phyloP scores from a whole-genome alignment of 805 yeast species.

The Ogataea trehalophila region DNA sequence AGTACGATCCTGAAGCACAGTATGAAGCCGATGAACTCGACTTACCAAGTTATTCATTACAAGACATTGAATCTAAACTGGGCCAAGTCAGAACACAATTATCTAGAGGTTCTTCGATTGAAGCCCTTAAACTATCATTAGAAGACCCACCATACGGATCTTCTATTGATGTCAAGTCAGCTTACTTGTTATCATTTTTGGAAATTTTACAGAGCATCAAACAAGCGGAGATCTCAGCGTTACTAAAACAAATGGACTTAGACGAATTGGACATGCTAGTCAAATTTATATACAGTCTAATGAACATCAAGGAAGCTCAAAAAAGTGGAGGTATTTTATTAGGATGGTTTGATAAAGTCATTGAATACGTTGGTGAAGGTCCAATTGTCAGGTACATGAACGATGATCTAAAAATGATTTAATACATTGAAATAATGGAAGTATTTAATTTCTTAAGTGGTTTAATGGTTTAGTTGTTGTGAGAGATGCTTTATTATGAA shows the following conservation, averaged over 20 bases:
- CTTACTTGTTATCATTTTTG: conserved; percentile 52
- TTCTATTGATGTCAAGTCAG: conserved; percentile 48
- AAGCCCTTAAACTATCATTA: conserved; percentile 62
- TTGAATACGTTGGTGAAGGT: conserved; percentile 81
- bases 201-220: conserved; percentile 67
- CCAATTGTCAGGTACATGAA: conserved; percentile 81
- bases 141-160: conserved; percentile 82
- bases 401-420: conserved; percentile 40
- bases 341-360: conserved; percentile 89
- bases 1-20: conserved; percentile 75
- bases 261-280: conserved; percentile 74
- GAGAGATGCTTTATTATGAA: too few relatives aligned
- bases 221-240: conserved; percentile 57
- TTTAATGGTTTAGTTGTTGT: too few relatives aligned
- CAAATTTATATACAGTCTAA: conserved; percentile 81
- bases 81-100: conserved; percentile 56
- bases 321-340: conserved; percentile 82
- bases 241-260: conserved; percentile 53
- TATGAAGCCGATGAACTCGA: conserved; percentile 24
- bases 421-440: neutral
- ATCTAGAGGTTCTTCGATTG: conserved; percentile 65
- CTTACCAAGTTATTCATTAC: conserved; percentile 40
- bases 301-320: conserved; percentile 73
- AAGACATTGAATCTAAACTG: conserved; percentile 51
- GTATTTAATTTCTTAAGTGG: too few relatives aligned